Evolutionary conservation across 164 flowering plant species (phyloP).

Genomic region (Brasenia schreberi): DNA sequence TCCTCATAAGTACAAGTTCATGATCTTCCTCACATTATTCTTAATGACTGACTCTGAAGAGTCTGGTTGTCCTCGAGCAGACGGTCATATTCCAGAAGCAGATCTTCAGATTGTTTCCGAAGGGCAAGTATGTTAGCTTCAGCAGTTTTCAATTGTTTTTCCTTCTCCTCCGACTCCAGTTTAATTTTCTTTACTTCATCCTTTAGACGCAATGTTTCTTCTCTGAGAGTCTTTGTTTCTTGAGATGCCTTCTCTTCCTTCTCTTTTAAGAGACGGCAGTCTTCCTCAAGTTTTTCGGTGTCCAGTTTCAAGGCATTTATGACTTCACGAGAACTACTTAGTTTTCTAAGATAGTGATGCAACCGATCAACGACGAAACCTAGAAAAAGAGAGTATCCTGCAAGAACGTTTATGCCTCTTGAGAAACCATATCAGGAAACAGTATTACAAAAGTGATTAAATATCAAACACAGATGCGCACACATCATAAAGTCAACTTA

Average conservation of each 20-base stretch:
- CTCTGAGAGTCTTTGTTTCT: constrained; percentile 37
- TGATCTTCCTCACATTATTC: not conserved
- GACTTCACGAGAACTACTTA: constrained; percentile 30
- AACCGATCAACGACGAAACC: constrained; percentile 71
- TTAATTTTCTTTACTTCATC: constrained; percentile 51
- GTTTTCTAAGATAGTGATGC: constrained; percentile 68
- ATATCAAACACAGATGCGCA: too few relatives aligned
- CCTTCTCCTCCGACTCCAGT: constrained; percentile 49
- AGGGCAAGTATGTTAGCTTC: constrained; percentile 70
- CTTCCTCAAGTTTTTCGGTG: constrained; percentile 50
- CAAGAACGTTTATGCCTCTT: constrained; percentile 1
- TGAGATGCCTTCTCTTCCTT: constrained; percentile 53
- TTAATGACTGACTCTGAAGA: constrained; percentile 45
- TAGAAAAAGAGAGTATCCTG: constrained; percentile 80
- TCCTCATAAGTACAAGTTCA: not conserved
- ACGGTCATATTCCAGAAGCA: constrained; percentile 87
- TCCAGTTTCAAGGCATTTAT: constrained; percentile 46
- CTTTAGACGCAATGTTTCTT: constrained; percentile 33
- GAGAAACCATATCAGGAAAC: too few relatives aligned
- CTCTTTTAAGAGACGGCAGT: constrained; percentile 34
- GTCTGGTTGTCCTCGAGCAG: constrained; percentile 81
- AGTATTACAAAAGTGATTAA: too few relatives aligned
- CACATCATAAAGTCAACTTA: too few relatives aligned
- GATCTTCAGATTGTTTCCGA: constrained; percentile 83
- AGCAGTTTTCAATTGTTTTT: constrained; percentile 50